Percentiles rank a stretch among this genome's conserved stretches.
Evolutionary conservation across 2,329 filamentous ascomycete genomes (phyloP).

Genomic region (Capronia coronata): DNA sequence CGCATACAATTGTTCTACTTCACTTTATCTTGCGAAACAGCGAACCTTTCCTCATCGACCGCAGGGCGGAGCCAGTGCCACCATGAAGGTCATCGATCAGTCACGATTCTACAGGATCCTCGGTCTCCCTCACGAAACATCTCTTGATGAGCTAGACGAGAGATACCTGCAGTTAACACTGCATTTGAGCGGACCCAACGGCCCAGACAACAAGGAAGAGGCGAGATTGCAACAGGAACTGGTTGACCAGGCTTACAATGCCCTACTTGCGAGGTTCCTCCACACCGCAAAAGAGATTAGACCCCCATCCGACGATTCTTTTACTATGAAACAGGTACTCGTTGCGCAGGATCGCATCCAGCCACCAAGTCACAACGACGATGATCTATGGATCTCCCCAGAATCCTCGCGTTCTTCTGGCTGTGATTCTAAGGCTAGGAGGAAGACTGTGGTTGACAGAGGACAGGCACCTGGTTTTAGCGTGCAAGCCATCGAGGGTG

Average conservation of each 20-base stretch:
- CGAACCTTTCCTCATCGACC: not conserved
- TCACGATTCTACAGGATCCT: constrained; percentile 4
- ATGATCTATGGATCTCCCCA: constrained; percentile 11
- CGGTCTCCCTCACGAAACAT: constrained; percentile 3
- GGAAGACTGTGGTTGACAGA: not conserved
- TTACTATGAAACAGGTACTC: constrained; percentile 11
- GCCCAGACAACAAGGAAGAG: not conserved
- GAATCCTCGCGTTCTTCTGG: constrained; percentile 1
- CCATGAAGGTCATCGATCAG: not conserved
- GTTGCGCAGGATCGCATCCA: constrained; percentile 17
- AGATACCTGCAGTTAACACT: constrained; percentile 16
- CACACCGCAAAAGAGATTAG: not conserved
- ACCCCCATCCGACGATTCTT: not conserved
- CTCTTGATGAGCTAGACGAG: constrained; percentile 14
- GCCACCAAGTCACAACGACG: constrained; percentile 1
- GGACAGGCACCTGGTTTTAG: constrained; percentile 6
- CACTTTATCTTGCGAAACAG: not conserved
- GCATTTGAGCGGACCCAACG: constrained; percentile 5
- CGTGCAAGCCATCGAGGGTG: constrained; percentile 18
- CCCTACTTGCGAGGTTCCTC: constrained; percentile 8
- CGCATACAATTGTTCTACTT: too few relatives aligned
- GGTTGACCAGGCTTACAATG: constrained; percentile 16
- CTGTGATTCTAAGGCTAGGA: not conserved
- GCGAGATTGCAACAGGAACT: constrained; percentile 1
- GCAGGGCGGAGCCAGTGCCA: not conserved